Percentiles rank a stretch among this genome's conserved stretches.
phyloP scores from a whole-genome alignment of 306 rosid genomes.

The Prunus kanzakura region DNA sequence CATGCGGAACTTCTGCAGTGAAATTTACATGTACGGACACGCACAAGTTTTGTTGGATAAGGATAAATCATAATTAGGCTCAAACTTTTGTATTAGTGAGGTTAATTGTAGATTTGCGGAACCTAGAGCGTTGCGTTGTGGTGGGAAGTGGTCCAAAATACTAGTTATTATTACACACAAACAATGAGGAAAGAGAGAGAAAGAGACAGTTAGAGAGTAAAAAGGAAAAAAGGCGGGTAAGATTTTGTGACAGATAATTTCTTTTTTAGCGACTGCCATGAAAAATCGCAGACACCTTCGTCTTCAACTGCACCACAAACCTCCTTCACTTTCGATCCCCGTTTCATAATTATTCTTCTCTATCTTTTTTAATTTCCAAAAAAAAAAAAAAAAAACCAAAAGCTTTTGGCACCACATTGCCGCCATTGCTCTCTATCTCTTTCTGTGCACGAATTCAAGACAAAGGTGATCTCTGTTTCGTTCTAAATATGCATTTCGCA shows the following conservation, averaged over 20 bases:
- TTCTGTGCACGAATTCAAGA: not conserved
- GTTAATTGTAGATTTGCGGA: not conserved
- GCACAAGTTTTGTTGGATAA: too few relatives aligned
- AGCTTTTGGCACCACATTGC: not conserved
- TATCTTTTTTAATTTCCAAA: not conserved
- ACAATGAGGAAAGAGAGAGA: not conserved
- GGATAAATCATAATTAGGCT: not conserved
- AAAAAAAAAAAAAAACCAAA: not conserved
- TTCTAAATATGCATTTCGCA: conserved; percentile 65
- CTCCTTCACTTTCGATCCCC: conserved; percentile 37
- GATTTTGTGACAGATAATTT: not conserved
- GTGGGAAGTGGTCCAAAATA: not conserved
- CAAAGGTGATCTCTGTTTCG: not conserved
- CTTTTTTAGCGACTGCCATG: conserved; percentile 34
- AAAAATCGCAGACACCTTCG: conserved; percentile 31
- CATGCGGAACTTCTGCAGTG: too few relatives aligned
- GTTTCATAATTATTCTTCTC: not conserved
- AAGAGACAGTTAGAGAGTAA: not conserved
- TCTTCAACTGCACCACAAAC: conserved; percentile 34
- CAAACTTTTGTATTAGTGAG: not conserved
- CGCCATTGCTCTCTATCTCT: not conserved
- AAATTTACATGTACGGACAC: too few relatives aligned
- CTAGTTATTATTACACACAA: not conserved
- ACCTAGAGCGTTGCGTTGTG: not conserved
- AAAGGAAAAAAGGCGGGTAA: conserved; percentile 8